Conservation (phyloP, 495 filamentous ascomycete genomes). For the Parathielavia hyrcaniae region DNA sequence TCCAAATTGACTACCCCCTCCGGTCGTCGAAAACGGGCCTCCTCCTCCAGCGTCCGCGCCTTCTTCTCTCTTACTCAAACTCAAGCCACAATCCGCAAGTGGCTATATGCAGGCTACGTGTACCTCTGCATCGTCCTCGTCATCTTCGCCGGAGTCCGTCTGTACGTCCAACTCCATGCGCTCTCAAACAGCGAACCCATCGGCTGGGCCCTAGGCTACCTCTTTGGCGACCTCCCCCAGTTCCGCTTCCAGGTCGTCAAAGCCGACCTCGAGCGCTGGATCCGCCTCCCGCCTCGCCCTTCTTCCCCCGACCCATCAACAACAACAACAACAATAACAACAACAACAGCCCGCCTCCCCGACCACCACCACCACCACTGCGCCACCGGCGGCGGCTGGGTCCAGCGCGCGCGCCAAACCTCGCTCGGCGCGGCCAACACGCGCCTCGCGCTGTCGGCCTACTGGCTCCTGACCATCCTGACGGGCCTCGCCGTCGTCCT, state of each 20-base stretch:
- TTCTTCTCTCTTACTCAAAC: slow-evolving; percentile 73
- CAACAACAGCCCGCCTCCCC: too few relatives aligned
- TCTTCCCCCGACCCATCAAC: slow-evolving; percentile 44
- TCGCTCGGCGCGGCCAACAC: slow-evolving; percentile 70
- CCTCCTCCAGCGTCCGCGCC: slow-evolving; percentile 59
- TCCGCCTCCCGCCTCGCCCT: slow-evolving; percentile 54
- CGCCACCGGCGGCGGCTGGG: slow-evolving; percentile 51
- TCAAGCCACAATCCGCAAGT: slow-evolving; percentile 70
- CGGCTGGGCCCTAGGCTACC: slow-evolving; percentile 85
- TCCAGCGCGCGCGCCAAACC: slow-evolving; percentile 50
- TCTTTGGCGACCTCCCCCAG: slow-evolving; percentile 69
- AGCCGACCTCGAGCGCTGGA: slow-evolving; percentile 65
- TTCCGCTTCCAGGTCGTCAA: slow-evolving; percentile 62
- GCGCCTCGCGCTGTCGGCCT: slow-evolving; percentile 67
- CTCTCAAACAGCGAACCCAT: slow-evolving; percentile 72
- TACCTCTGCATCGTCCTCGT: slow-evolving; percentile 59
- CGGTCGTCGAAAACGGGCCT: slow-evolving; percentile 60
- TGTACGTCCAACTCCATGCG: slow-evolving; percentile 58
- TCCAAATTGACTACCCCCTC: slow-evolving; percentile 51
- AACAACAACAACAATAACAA: too few relatives aligned
- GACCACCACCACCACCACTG: slow-evolving; percentile 32
- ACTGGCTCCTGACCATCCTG: slow-evolving; percentile 63
- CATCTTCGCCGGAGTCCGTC: slow-evolving; percentile 64
- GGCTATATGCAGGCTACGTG: slow-evolving; percentile 73
- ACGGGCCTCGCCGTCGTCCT: slow-evolving; percentile 68